These are phyloP conservation scores for Kandelia obovata DNA, from an alignment of 345 rosid species.

Conservation along the genomic window DNA sequence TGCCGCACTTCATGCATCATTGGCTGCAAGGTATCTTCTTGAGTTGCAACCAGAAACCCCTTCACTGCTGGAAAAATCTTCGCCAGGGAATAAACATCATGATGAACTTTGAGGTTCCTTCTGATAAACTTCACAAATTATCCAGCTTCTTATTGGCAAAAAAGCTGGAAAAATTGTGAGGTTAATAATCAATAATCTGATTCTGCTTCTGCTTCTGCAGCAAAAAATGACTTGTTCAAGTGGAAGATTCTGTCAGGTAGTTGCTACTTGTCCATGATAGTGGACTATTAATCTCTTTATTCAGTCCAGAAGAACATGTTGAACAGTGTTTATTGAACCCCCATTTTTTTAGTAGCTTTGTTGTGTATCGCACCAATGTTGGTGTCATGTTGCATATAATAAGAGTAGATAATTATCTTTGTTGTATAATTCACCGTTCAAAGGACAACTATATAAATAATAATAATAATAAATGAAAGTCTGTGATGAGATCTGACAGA, in stretches of 20 bases:
- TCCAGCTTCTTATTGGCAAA: background rate
- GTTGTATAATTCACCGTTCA: too few relatives aligned
- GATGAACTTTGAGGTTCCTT: slow-evolving; percentile 58
- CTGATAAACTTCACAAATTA: background rate
- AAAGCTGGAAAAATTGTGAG: background rate
- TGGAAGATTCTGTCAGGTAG: background rate
- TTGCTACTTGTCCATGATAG: background rate
- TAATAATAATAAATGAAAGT: too few relatives aligned
- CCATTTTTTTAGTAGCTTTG: background rate
- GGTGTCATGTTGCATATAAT: too few relatives aligned
- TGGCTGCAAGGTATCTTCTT: slow-evolving; percentile 63
- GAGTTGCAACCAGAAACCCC: slow-evolving; percentile 29
- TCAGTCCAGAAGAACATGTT: background rate
- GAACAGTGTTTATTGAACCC: background rate
- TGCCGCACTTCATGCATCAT: slow-evolving; percentile 85
- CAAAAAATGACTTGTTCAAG: background rate
- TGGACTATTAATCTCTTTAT: background rate
- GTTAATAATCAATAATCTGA: background rate
- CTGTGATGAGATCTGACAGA: too few relatives aligned
- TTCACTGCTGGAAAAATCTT: background rate
- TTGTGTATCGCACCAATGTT: too few relatives aligned
- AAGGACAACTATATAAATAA: too few relatives aligned
- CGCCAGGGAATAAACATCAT: slow-evolving; percentile 16
- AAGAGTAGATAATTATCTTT: too few relatives aligned
- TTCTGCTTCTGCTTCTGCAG: background rate